Conservation (phyloP, 441 rosid genomes). For the Gossypium trilobum region DNA sequence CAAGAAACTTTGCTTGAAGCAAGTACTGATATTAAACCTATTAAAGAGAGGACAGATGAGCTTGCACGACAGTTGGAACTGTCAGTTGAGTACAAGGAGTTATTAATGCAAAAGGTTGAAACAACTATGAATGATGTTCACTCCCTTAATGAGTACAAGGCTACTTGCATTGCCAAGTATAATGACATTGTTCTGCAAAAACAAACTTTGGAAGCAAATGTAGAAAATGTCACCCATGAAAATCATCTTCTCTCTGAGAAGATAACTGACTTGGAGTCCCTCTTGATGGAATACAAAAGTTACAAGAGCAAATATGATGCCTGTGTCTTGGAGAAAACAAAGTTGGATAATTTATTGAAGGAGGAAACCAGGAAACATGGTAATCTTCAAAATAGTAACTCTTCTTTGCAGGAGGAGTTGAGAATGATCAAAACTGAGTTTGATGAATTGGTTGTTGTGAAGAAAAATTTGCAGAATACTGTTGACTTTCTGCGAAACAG, state of each 20-base stretch:
- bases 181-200: conserved; percentile 53
- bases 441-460: conserved; percentile 39
- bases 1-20: conserved; percentile 63
- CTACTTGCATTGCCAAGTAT: conserved; percentile 44
- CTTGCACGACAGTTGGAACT: conserved; percentile 62
- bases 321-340: conserved; percentile 49
- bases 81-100: conserved; percentile 50
- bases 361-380: conserved; percentile 45
- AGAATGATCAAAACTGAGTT: conserved; percentile 32
- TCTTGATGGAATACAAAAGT: conserved; percentile 39
- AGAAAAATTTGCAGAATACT: conserved; percentile 41
- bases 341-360: conserved; percentile 52
- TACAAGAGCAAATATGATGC: conserved; percentile 51
- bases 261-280: conserved; percentile 54
- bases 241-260: conserved; percentile 53
- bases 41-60: conserved; percentile 44
- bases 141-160: conserved; percentile 51
- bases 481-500: conserved; percentile 33
- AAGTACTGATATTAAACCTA: conserved; percentile 33
- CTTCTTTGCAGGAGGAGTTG: conserved; percentile 48
- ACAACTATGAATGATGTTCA: conserved; percentile 55
- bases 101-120: conserved; percentile 57
- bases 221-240: conserved; percentile 46
- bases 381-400: conserved; percentile 38
- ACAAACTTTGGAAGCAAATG: conserved; percentile 48